phyloP scores from a whole-genome alignment of 2,329 filamentous ascomycete genomes.

The Apiospora sp. region DNA sequence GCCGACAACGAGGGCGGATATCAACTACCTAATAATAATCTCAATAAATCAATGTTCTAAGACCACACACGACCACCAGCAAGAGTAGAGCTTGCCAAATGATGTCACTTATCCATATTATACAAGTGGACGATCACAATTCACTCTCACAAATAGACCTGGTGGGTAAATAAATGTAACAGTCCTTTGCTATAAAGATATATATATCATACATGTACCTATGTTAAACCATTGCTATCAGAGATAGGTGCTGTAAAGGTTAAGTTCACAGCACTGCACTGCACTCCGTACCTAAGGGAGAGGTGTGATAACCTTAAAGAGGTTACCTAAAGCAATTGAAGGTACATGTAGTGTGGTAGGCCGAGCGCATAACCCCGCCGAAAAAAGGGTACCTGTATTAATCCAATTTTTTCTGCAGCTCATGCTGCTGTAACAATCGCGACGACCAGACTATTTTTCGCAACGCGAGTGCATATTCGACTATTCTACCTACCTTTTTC shows the following conservation, averaged over 20 bases:
- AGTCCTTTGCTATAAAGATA: not conserved
- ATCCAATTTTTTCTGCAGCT: constrained; percentile 17
- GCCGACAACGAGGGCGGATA: not conserved
- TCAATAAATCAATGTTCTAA: not conserved
- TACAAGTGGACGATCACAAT: not conserved
- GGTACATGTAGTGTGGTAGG: no score
- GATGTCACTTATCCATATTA: not conserved
- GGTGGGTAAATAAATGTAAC: not conserved
- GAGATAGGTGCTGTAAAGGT: not conserved
- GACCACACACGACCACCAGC: not conserved
- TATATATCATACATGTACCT: no score
- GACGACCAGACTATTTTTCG: constrained; percentile 17
- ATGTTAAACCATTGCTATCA: not conserved
- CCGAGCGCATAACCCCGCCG: not conserved
- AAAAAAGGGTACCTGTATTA: not conserved
- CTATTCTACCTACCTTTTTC: constrained; percentile 25
- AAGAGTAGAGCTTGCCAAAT: not conserved
- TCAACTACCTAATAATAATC: no score
- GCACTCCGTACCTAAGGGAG: not conserved
- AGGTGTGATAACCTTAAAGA: not conserved
- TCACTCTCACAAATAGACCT: not conserved
- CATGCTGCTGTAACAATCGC: constrained; percentile 10
- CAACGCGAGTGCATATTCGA: constrained; percentile 23
- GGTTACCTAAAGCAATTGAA: not conserved
- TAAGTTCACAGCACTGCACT: not conserved